Conservation (phyloP, 2,329 filamentous ascomycete species). For the Bipolaris cookei region DNA sequence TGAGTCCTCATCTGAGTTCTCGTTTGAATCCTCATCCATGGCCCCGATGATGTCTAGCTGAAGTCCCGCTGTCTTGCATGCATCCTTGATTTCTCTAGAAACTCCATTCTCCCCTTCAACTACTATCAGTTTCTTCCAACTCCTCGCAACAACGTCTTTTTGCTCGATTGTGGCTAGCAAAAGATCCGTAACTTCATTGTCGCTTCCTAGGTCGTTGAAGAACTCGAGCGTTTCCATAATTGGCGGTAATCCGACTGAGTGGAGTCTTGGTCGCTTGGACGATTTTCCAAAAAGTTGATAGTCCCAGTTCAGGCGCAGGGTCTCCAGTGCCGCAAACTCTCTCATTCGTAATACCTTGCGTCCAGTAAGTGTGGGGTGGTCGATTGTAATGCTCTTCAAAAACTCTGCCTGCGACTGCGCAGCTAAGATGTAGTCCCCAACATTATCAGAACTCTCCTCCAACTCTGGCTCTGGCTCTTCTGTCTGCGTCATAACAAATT, state of each 20-base stretch:
- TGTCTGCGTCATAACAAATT: slow-evolving; percentile 42
- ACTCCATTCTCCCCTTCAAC: slow-evolving; percentile 36
- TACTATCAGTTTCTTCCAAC: slow-evolving; percentile 34
- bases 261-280: slow-evolving; percentile 40
- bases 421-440: slow-evolving; percentile 42
- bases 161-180: slow-evolving; percentile 36
- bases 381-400: slow-evolving; percentile 39
- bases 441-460: slow-evolving; percentile 42
- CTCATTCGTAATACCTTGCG: slow-evolving; percentile 40
- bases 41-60: slow-evolving; percentile 59
- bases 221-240: slow-evolving; percentile 38
- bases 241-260: slow-evolving; percentile 41
- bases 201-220: slow-evolving; percentile 42
- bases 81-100: slow-evolving; percentile 31
- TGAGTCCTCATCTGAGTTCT: not conserved
- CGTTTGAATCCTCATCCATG: slow-evolving; percentile 18
- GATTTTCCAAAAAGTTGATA: slow-evolving; percentile 44
- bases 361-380: slow-evolving; percentile 35
- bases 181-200: slow-evolving; percentile 40
- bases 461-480: slow-evolving; percentile 41
- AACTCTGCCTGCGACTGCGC: slow-evolving; percentile 38
- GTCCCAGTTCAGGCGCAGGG: slow-evolving; percentile 40
- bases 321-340: slow-evolving; percentile 35
- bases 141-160: slow-evolving; percentile 34
- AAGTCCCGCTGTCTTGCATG: slow-evolving; percentile 29